These are phyloP conservation scores for Podaxis mareebaensis DNA, from an alignment of 768 basidiomycete genomes.

Conservation along the genomic window DNA sequence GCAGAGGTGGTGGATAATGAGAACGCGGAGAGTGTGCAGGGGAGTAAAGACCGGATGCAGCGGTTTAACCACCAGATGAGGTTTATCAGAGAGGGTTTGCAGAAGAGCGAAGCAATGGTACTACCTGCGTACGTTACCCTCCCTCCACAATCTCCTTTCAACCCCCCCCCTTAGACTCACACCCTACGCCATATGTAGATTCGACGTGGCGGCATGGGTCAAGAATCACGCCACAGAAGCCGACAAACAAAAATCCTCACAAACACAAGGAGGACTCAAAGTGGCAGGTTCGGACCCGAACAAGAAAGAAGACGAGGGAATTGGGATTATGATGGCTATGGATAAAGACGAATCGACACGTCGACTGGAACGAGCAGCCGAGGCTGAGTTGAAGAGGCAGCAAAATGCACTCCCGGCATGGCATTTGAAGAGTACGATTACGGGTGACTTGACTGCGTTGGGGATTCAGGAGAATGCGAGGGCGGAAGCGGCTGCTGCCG, in stretches of 20 bases:
- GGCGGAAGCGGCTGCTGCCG: slow-evolving; percentile 34
- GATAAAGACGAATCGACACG: slow-evolving; percentile 85
- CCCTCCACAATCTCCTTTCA: not conserved
- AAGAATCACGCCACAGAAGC: slow-evolving; percentile 68
- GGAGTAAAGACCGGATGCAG: slow-evolving; percentile 94
- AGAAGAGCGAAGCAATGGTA: slow-evolving; percentile 86
- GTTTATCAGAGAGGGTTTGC: slow-evolving; percentile 82
- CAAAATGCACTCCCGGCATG: slow-evolving; percentile 93
- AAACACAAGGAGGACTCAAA: slow-evolving; percentile 60
- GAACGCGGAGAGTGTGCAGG: slow-evolving; percentile 79
- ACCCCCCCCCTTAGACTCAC: not conserved
- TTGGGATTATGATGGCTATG: slow-evolving; percentile 84
- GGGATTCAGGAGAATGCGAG: slow-evolving; percentile 76
- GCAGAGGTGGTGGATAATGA: slow-evolving; percentile 91
- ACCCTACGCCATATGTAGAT: slow-evolving; percentile 39
- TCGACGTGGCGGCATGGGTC: slow-evolving; percentile 85
- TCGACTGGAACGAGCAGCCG: slow-evolving; percentile 71
- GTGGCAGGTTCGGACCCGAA: slow-evolving; percentile 70
- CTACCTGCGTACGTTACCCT: slow-evolving; percentile 70
- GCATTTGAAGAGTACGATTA: slow-evolving; percentile 95
- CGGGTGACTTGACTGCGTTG: slow-evolving; percentile 86
- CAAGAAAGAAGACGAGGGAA: slow-evolving; percentile 67
- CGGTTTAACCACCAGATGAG: slow-evolving; percentile 91
- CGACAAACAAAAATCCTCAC: slow-evolving; percentile 56
- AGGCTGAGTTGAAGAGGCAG: slow-evolving; percentile 81